These are phyloP conservation scores for Hypoxylon sp. DNA, from an alignment of 2,329 filamentous ascomycete genomes.

Conservation along the genomic window DNA sequence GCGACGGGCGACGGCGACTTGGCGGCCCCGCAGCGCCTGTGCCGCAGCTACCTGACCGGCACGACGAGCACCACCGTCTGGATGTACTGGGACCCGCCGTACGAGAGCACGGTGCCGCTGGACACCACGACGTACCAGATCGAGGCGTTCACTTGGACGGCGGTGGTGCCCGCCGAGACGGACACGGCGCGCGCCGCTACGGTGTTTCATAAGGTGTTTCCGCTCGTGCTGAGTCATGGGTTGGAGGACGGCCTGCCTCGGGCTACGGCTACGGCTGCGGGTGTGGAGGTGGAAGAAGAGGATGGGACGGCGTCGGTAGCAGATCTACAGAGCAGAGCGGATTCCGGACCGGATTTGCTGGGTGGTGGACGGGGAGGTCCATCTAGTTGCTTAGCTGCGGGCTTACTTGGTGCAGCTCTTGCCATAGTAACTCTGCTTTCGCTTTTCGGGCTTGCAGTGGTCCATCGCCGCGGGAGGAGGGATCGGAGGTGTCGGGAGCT, in stretches of 20 bases:
- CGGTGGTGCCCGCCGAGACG: constrained; percentile 14
- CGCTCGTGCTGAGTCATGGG: constrained; percentile 27
- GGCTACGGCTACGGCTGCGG: not conserved
- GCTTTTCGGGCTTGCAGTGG: constrained; percentile 16
- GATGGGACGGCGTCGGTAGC: not conserved
- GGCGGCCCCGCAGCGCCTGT: constrained; percentile 30
- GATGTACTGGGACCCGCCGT: constrained; percentile 39
- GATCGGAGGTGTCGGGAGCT: constrained; percentile 3
- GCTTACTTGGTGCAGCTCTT: constrained; percentile 12
- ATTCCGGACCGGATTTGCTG: not conserved
- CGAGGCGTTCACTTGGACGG: constrained; percentile 32
- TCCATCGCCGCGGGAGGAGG: constrained; percentile 10
- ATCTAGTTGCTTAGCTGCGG: constrained; percentile 3
- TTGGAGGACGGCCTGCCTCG: not conserved
- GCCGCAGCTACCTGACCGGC: constrained; percentile 26
- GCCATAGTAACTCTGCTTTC: not conserved
- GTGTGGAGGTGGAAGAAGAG: not conserved
- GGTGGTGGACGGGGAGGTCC: not conserved
- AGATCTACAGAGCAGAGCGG: not conserved
- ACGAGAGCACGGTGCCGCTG: not conserved
- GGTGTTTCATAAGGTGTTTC: constrained; percentile 36
- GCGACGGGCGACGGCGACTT: constrained; percentile 18
- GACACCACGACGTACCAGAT: not conserved
- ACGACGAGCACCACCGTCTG: constrained; percentile 27
- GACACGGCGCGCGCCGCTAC: constrained; percentile 29